Conservation (phyloP, 371 early-diverging fungal species). For the Sporodiniella umbellata region DNA sequence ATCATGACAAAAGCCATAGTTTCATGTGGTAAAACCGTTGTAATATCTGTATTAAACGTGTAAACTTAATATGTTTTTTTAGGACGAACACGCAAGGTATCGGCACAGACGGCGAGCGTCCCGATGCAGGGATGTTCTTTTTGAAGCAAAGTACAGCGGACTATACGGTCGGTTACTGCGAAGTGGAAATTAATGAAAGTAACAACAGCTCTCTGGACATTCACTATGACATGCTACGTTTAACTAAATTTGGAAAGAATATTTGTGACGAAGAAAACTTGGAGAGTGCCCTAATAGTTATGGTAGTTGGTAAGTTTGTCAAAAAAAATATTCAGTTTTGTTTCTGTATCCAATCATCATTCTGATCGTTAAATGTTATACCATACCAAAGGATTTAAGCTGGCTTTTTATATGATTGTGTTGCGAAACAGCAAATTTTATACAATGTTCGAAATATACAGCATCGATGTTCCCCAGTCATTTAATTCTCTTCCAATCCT, state of each 20-base stretch:
- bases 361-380: constrained; percentile 5
- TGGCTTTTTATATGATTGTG: constrained; percentile 14
- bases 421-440: constrained; percentile 4
- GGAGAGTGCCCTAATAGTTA: constrained; percentile 8
- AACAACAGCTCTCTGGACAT: constrained; percentile 8
- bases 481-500: constrained; percentile 9
- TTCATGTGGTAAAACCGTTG: constrained; percentile 13
- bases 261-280: constrained; percentile 14
- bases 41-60: constrained; percentile 9
- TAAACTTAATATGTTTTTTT: constrained; percentile 13
- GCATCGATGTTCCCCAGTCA: constrained; percentile 6
- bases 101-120: constrained; percentile 13
- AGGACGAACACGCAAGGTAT: constrained; percentile 12
- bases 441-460: constrained; percentile 12
- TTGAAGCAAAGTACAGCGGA: constrained; percentile 11
- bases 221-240: constrained; percentile 3
- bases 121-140: constrained; percentile 12
- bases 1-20: constrained; percentile 9
- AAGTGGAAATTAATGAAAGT: constrained; percentile 13
- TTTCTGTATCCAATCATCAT: not conserved
- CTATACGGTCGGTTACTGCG: constrained; percentile 11
- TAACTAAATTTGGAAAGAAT: constrained; percentile 11
- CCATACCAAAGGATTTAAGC: constrained; percentile 9
- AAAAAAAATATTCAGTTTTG: constrained; percentile 3
- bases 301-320: constrained; percentile 16